Conservation (phyloP, 2,329 filamentous ascomycete species). For the Plectosphaerella cucumerina region DNA sequence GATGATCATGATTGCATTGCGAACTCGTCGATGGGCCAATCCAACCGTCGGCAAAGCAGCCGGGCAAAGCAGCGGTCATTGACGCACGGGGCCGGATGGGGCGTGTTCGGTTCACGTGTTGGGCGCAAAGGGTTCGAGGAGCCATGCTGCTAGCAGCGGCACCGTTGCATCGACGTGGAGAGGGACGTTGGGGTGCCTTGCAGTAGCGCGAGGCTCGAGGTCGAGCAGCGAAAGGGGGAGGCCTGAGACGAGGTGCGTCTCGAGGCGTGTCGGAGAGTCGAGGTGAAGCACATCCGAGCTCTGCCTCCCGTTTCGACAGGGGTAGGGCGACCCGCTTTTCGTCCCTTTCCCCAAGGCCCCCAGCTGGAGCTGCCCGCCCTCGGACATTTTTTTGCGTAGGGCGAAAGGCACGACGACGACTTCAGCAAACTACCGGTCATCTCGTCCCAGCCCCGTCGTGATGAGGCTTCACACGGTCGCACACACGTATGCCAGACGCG, state of each 20-base stretch:
- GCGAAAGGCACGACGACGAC: too few relatives aligned
- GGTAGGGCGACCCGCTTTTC: conserved; percentile 16
- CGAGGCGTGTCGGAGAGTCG: conserved; percentile 24
- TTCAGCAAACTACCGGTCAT: too few relatives aligned
- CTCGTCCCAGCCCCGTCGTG: too few relatives aligned
- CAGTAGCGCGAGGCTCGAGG: neutral
- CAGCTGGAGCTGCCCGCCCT: too few relatives aligned
- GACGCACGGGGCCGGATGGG: too few relatives aligned
- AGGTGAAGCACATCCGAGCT: conserved; percentile 21
- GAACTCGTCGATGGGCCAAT: neutral
- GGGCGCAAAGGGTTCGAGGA: neutral
- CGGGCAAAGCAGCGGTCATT: neutral
- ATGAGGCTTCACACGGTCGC: too few relatives aligned
- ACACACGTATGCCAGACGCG: too few relatives aligned
- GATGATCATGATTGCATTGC: neutral
- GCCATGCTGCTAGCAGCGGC: neutral
- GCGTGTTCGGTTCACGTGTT: too few relatives aligned
- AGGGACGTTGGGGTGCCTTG: neutral
- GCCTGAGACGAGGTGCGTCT: conserved; percentile 24
- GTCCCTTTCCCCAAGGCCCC: too few relatives aligned
- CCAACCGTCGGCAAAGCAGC: neutral
- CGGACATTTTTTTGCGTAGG: too few relatives aligned
- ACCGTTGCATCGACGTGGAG: neutral
- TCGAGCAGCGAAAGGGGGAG: neutral
- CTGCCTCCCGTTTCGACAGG: conserved; percentile 12